phyloP scores from a whole-genome alignment of 257 asterid genomes.

The Primulina tabacum region DNA sequence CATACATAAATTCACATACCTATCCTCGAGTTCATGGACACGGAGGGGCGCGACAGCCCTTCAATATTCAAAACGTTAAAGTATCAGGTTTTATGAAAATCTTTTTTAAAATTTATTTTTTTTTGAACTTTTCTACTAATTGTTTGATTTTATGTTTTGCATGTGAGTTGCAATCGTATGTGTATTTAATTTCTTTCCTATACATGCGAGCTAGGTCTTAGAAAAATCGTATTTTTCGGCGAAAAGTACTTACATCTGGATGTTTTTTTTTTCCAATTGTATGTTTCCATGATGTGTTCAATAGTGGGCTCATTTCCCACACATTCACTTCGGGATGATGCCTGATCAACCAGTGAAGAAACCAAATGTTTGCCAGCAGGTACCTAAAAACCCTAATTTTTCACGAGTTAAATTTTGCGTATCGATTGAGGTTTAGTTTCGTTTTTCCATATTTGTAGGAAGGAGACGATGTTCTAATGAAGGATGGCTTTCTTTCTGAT shows the following conservation, averaged over 20 bases:
- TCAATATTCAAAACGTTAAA: no score
- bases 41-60: no score
- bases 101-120: no score
- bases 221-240: no score
- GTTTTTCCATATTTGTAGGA: constrained; percentile 40
- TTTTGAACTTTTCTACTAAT: not conserved
- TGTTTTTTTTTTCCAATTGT: not conserved
- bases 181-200: no score
- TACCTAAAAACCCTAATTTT: constrained; percentile 47
- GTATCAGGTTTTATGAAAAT: not conserved
- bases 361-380: constrained; percentile 91
- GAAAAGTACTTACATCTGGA: no score
- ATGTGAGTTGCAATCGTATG: no score
- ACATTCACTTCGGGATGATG: constrained; percentile 98
- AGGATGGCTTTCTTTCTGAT: constrained; percentile 83
- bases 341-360: constrained; percentile 99
- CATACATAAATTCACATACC: no score
- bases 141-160: not conserved
- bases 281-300: constrained; percentile 26
- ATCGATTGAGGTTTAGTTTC: no score
- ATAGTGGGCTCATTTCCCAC: constrained; percentile 99
- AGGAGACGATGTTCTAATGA: constrained; percentile 84
- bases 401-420: not conserved
- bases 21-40: no score
- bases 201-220: no score